Conservation (phyloP, 257 asterid species). For the Solanum pimpinellifolium region DNA sequence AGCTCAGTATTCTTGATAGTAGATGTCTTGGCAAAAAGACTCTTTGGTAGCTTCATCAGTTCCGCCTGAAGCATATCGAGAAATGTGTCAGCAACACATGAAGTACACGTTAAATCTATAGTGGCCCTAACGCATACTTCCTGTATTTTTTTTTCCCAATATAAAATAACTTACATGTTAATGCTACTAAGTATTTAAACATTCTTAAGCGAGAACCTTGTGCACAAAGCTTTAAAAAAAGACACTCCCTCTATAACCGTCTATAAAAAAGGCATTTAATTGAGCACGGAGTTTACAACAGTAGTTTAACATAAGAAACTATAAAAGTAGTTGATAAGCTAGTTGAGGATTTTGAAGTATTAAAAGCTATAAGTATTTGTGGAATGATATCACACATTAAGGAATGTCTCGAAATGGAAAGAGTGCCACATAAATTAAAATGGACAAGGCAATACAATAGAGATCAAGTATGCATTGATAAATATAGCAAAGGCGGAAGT, state of each 20-base stretch:
- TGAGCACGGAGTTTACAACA: not conserved
- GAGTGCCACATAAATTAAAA: not conserved
- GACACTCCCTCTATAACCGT: not conserved
- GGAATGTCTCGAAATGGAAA: not conserved
- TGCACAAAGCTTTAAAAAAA: not conserved
- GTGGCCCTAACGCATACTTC: not conserved
- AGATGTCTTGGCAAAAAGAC: constrained; percentile 58
- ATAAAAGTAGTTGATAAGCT: not conserved
- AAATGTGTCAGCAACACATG: not conserved
- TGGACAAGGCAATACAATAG: not conserved
- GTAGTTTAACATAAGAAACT: not conserved
- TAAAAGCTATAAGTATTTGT: not conserved
- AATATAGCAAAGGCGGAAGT: not conserved
- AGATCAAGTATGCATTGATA: not conserved
- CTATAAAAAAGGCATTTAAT: not conserved
- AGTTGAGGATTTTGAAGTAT: not conserved
- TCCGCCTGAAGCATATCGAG: constrained; percentile 30
- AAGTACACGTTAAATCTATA: not conserved
- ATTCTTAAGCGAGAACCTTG: not conserved
- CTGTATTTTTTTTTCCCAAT: not conserved
- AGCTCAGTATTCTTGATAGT: constrained; percentile 50
- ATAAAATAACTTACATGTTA: not conserved
- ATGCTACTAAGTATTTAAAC: not conserved
- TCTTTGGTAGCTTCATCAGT: constrained; percentile 65
- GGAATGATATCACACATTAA: not conserved